Base-by-base conservation (phyloP, 352 stramenopile genomes). In the Phytophthora litchii region DNA sequence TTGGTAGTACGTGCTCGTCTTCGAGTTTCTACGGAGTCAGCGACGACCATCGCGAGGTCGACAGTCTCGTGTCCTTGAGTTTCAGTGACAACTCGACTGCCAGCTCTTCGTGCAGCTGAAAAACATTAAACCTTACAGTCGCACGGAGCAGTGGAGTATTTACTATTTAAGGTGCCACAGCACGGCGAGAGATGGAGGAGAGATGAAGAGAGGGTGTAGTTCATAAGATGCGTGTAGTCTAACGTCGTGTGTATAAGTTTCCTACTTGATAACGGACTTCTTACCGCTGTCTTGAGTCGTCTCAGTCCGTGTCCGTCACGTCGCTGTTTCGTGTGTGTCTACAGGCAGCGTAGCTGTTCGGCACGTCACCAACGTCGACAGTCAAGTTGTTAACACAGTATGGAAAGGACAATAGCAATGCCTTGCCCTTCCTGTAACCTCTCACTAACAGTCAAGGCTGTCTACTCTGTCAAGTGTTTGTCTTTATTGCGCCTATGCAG, bases 151-250 rank as follows among this genome's bases (percentile, higher is more conserved):
- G 62, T 63, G 53, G 58, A 60, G 43, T 76, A 72, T 72, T 75
- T 75, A 65, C 57, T 76, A 76, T 76, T 76, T 76, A 76, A 70
- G 48, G 43, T 62, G 67, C 64, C 65, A 60, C 54, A 55, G 65
- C 54, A 67, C 65, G 63, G 65, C 54, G 60, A 59, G 62, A 53
- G 13, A 48, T 4, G 23, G 29, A 47, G 36, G 46, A 19, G 45
- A 50, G 48, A 29, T 14, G 10, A 37, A 29, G 25, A 34, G 45
- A 48, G 38, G 54, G 21, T 63, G 42, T 54, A 58, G 49, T 56
- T 61, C 54, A 55, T 51, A 17, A 65, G 35, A 20, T 72, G 47
- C 52, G 31, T 64, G 43, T 60, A 65, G 35, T 62, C n/a, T 47
- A 53, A 32, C 36, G 56, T 52, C 19, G 23, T 54, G 40, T 67